Conservation (phyloP, 192 early-diverging fungal genomes). For the Chytriomyces sp. region DNA sequence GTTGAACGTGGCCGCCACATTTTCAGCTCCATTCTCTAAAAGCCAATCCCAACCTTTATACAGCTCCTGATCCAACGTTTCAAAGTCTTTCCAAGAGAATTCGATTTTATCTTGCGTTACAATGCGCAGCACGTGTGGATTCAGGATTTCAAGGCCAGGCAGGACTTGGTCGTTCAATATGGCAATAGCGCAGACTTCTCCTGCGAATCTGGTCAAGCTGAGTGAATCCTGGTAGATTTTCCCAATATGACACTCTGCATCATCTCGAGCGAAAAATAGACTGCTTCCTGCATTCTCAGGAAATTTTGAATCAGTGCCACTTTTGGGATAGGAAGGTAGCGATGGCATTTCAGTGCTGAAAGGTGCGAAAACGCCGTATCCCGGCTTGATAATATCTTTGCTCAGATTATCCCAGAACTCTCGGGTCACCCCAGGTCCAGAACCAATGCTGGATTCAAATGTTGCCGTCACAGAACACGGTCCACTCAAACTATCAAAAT, state of each 20-base stretch:
- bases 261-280: slow-evolving; percentile 20
- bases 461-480: not conserved
- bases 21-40: not conserved
- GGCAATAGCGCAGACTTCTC: slow-evolving; percentile 16
- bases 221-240: not conserved
- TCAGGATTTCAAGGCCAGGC: slow-evolving; percentile 17
- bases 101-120: slow-evolving; percentile 12
- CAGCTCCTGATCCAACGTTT: slow-evolving; percentile 7
- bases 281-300: not conserved
- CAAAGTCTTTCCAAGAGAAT: slow-evolving; percentile 23
- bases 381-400: slow-evolving; percentile 15
- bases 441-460: slow-evolving; percentile 7
- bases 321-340: not conserved
- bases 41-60: slow-evolving; percentile 30
- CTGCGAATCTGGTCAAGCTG: slow-evolving; percentile 12
- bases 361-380: slow-evolving; percentile 17
- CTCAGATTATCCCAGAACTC: slow-evolving; percentile 31
- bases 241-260: not conserved
- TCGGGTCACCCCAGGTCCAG: slow-evolving; percentile 21
- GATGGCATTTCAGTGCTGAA: not conserved
- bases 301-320: not conserved
- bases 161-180: slow-evolving; percentile 10
- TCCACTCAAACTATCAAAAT: not conserved
- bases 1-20: not conserved
- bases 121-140: slow-evolving; percentile 11